These are phyloP conservation scores for Euphorbia schlechtendalii DNA, from an alignment of 441 rosid species.

Conservation along the genomic window DNA sequence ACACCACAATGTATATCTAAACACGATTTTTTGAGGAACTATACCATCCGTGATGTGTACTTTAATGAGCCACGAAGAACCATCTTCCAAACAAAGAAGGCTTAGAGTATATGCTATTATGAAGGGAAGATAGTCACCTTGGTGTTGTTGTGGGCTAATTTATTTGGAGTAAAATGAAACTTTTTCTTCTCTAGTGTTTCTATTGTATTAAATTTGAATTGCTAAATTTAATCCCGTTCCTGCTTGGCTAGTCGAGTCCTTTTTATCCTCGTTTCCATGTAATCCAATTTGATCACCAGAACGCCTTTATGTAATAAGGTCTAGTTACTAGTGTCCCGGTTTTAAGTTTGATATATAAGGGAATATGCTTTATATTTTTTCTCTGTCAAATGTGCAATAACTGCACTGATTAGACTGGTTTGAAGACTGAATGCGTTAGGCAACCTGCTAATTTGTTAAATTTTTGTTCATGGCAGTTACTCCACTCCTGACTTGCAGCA, in stretches of 20 bases:
- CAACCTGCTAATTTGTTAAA: not conserved
- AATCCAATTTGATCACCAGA: slow-evolving; percentile 1
- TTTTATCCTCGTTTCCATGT: not conserved
- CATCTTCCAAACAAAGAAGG: no score
- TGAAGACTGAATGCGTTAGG: not conserved
- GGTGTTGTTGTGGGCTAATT: not conserved
- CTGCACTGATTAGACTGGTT: not conserved
- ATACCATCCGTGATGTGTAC: no score
- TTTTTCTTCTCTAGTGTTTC: not conserved
- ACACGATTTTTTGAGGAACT: no score
- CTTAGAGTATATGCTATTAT: not conserved
- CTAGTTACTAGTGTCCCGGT: not conserved
- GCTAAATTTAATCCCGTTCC: not conserved
- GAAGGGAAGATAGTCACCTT: not conserved
- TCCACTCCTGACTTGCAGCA: slow-evolving; percentile 99
- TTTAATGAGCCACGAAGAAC: no score
- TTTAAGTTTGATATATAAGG: not conserved
- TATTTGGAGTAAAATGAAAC: not conserved
- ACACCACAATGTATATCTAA: no score
- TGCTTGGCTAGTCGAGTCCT: not conserved
- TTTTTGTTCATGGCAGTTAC: slow-evolving; percentile 52
- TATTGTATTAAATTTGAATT: not conserved
- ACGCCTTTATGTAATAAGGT: not conserved
- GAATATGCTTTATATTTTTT: no score
- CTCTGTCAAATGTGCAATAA: no score